A percentile compares a stretch with the other conserved stretches of the same genome.
Evolutionary conservation across 352 stramenopile species (phyloP).

Genomic region (Phytophthora pinifolia): DNA sequence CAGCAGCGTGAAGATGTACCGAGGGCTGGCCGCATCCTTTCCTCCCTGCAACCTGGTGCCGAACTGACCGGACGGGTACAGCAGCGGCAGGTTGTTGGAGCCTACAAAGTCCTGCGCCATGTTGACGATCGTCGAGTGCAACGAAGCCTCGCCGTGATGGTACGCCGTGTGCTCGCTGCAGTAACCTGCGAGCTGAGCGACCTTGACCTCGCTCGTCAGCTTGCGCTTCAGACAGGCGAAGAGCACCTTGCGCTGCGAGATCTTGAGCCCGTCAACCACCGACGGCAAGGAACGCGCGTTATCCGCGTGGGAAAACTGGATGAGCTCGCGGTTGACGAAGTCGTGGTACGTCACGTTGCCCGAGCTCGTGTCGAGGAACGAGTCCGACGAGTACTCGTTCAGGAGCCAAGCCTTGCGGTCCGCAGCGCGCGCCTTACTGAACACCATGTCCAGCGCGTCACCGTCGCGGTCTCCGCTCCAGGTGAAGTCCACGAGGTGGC

Average conservation of each 20-base stretch:
- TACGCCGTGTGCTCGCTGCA: slow-evolving; percentile 97
- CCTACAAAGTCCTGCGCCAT: slow-evolving; percentile 99
- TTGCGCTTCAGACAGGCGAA: slow-evolving; percentile 99
- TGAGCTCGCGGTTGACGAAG: slow-evolving; percentile 99
- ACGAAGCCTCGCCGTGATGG: slow-evolving; percentile 98
- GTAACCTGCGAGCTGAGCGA: slow-evolving; percentile 99
- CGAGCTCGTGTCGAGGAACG: slow-evolving; percentile 93
- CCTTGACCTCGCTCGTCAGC: slow-evolving; percentile 99
- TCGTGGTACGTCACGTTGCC: slow-evolving; percentile 92
- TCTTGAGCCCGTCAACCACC: slow-evolving; percentile 97
- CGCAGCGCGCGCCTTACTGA: slow-evolving; percentile 95
- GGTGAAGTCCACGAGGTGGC: slow-evolving; percentile 93
- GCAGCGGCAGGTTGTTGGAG: slow-evolving; percentile 98
- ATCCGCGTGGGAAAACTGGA: slow-evolving; percentile 98
- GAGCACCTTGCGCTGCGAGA: slow-evolving; percentile 97
- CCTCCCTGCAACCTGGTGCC: slow-evolving; percentile 97
- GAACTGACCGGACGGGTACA: slow-evolving; percentile 98
- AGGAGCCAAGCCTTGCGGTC: slow-evolving; percentile 98
- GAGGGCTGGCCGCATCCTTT: slow-evolving; percentile 97
- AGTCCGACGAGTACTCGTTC: slow-evolving; percentile 80
- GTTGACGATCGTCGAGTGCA: slow-evolving; percentile 98
- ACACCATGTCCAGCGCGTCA: slow-evolving; percentile 98
- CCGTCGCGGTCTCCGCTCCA: slow-evolving; percentile 72
- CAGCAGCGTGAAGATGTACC: slow-evolving; percentile 99
- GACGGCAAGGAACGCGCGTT: slow-evolving; percentile 96